Evolutionary conservation across 1,284 basidiomycete genomes (phyloP).

Genomic region (Malassezia cuniculi): DNA sequence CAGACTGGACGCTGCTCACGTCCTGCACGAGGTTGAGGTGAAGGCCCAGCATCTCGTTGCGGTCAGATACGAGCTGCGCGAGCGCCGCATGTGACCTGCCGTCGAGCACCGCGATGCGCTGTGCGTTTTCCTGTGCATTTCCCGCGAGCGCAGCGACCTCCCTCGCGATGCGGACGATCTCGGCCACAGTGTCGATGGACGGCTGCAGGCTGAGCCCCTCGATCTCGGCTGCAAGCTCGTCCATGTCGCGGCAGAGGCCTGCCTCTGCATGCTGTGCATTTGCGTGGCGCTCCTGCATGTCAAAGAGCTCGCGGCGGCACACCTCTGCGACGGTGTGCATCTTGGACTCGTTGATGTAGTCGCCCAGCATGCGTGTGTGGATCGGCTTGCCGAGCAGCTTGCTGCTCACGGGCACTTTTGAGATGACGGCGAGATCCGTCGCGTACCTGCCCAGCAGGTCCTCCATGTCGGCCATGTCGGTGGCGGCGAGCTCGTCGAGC

Average conservation of each 20-base stretch:
- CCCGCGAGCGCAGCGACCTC: slow-evolving; percentile 11
- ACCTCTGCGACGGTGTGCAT: slow-evolving; percentile 31
- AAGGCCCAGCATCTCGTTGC: slow-evolving; percentile 36
- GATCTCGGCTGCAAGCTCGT: slow-evolving; percentile 23
- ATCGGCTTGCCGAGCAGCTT: slow-evolving; percentile 15
- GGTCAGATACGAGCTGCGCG: slow-evolving; percentile 29
- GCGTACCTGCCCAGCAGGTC: slow-evolving; percentile 31
- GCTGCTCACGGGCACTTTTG: slow-evolving; percentile 30
- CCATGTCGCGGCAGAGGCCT: slow-evolving; percentile 23
- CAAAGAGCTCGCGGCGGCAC: slow-evolving; percentile 20
- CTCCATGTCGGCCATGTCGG: slow-evolving; percentile 32
- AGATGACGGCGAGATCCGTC: slow-evolving; percentile 27
- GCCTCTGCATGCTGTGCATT: slow-evolving; percentile 16
- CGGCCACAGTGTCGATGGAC: slow-evolving; percentile 25
- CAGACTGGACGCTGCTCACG: slow-evolving; percentile 41
- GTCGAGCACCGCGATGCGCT: background rate
- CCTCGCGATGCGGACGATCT: slow-evolving; percentile 27
- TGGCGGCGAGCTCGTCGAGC: slow-evolving; percentile 19
- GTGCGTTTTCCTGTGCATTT: background rate
- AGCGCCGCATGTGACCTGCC: too few species aligned
- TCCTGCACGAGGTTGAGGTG: slow-evolving; percentile 35
- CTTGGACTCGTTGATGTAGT: slow-evolving; percentile 28
- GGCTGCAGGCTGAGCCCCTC: slow-evolving; percentile 22
- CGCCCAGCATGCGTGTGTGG: slow-evolving; percentile 22
- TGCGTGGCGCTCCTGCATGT: slow-evolving; percentile 21